Evolutionary conservation across 345 rosid species (phyloP).

Genomic region (Boechera retrofracta): DNA sequence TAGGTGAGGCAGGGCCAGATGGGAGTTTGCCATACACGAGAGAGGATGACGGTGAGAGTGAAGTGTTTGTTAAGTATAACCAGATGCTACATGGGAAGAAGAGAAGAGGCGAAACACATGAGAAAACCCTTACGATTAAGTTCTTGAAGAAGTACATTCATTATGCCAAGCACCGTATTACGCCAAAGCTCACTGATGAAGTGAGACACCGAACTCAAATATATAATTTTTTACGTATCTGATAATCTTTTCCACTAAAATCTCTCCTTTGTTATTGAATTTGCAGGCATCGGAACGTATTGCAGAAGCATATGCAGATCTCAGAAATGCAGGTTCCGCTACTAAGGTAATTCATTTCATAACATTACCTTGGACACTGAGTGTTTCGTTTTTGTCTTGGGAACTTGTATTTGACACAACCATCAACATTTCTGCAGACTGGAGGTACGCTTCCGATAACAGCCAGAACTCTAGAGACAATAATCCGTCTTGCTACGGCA

Average conservation of each 20-base stretch:
- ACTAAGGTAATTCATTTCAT: constrained; percentile 58
- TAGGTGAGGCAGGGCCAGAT: constrained; percentile 71
- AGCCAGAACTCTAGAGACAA: constrained; percentile 96
- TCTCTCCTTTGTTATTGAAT: constrained; percentile 26
- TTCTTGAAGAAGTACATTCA: constrained; percentile 96
- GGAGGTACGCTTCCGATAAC: constrained; percentile 99
- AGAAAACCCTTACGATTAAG: constrained; percentile 79
- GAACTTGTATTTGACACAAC: constrained; percentile 19
- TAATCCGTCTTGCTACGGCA: constrained; percentile 96
- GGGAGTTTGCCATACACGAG: constrained; percentile 68
- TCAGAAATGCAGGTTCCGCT: constrained; percentile 76
- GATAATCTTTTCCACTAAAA: neutral
- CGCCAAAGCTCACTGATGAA: constrained; percentile 96
- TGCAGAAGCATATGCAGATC: constrained; percentile 94
- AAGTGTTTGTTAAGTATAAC: constrained; percentile 90
- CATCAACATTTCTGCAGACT: constrained; percentile 57
- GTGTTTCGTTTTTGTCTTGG: neutral
- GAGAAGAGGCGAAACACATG: constrained; percentile 65
- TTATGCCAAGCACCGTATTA: constrained; percentile 95
- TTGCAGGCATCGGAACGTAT: constrained; percentile 90
- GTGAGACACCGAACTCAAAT: constrained; percentile 44
- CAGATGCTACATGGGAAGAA: constrained; percentile 88
- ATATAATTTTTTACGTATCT: constrained; percentile 9
- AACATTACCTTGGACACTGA: constrained; percentile 10
- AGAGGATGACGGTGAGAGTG: constrained; percentile 81